phyloP scores from a whole-genome alignment of 2,329 filamentous ascomycete species.

The Diplocarpon rosae region DNA sequence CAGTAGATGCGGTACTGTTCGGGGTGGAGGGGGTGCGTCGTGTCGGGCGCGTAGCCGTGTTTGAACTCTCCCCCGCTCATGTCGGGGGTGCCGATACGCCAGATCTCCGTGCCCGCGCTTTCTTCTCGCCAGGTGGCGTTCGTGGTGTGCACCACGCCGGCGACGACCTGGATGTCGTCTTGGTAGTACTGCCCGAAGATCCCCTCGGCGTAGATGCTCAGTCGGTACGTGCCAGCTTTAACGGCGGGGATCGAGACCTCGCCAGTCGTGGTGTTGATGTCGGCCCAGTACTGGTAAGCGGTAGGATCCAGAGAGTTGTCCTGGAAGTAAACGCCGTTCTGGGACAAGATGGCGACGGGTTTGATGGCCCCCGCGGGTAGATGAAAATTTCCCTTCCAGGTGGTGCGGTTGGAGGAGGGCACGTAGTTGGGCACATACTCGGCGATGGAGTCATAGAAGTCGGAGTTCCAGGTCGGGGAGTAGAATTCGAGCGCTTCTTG shows the following conservation, averaged over 20 bases:
- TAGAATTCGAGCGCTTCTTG: conserved; percentile 43
- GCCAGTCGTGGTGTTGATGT: conserved; percentile 35
- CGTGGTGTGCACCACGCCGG: conserved; percentile 31
- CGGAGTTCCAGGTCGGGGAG: conserved; percentile 41
- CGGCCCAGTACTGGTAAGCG: conserved; percentile 53
- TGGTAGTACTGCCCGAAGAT: conserved; percentile 49
- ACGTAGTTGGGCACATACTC: conserved; percentile 48
- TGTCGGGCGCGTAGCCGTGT: conserved; percentile 42
- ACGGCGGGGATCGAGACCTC: conserved; percentile 41
- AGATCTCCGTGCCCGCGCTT: conserved; percentile 45
- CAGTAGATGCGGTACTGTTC: conserved; percentile 52
- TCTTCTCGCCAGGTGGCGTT: conserved; percentile 41
- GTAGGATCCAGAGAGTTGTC: conserved; percentile 43
- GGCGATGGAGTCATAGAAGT: conserved; percentile 54
- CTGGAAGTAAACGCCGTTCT: conserved; percentile 42
- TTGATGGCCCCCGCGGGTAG: conserved; percentile 41
- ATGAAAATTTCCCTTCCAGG: conserved; percentile 37
- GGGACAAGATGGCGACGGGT: conserved; percentile 44
- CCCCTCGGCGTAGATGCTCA: conserved; percentile 51
- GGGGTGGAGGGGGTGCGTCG: conserved; percentile 38
- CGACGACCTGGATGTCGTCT: conserved; percentile 35
- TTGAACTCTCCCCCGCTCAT: conserved; percentile 49
- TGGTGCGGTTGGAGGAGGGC: conserved; percentile 38
- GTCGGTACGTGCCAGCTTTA: conserved; percentile 45
- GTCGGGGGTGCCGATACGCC: conserved; percentile 51